Base-by-base conservation (phyloP, 345 rosid genomes). In the Bruguiera sexangula region DNA sequence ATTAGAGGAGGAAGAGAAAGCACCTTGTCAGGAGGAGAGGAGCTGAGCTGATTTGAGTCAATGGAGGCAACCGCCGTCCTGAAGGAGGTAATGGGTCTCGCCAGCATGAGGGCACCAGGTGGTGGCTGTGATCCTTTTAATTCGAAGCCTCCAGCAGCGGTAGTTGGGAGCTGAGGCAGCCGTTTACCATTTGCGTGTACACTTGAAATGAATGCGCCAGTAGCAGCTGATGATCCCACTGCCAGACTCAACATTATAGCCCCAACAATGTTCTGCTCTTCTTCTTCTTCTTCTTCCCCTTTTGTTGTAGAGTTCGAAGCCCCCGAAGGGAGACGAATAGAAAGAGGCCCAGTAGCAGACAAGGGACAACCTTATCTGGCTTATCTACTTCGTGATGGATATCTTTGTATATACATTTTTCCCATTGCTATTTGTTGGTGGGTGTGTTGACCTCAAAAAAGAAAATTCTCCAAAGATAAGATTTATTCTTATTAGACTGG, bases 41-140 rank as follows among this genome's bases (percentile, higher is more conserved):
- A 62, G 62, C 36, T 60, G 73, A 77, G 75, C 50, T 77, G 75
- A 73, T 66, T 58, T 26, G 91, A 81, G 67, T 81, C 83, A 13
- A 78, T 66, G 51, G 88, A 79, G 30, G 87, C 78, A 46, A 83
- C 87, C 30, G 85, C 80, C 9, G 82, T 66, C 66, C 68, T 80
- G n/a, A 81, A 79, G 59, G 82, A 75, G 36, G 78, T 56, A 62
- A 30, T 22, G 65, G 62, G 57, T 20, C 19, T 30, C 21, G 78
- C n/a, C 27, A 60, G 67, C 8, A 60, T 57, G 24, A 57, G 20
- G 26, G 43, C 66, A 34, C 20, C 24, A 21, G 56, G 50, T 6
- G 61, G 72, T 32, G 27, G 26, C 4, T 36, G 63, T 13, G 68
- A 54, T 34, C 22, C 69, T 29, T 66, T 66, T 55, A 60, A 73